Evolutionary conservation across 768 basidiomycete species (phyloP).

Genomic region (Xerocomellus chrysenteron): DNA sequence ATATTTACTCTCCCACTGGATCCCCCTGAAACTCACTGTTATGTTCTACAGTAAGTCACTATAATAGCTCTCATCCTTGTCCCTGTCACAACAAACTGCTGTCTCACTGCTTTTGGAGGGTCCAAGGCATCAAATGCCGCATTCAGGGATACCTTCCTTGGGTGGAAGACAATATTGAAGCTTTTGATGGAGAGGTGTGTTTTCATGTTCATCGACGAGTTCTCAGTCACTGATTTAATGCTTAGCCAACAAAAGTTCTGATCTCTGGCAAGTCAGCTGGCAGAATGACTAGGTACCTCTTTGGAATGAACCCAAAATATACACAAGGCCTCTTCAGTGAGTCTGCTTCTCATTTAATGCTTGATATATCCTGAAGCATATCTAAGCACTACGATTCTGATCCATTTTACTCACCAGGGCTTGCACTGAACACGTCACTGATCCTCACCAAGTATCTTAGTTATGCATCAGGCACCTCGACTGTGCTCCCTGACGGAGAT

Average conservation of each 20-base stretch:
- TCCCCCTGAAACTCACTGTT: constrained; percentile 14
- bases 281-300: constrained; percentile 18
- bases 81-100: constrained; percentile 24
- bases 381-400: constrained; percentile 15
- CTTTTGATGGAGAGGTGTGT: constrained; percentile 38
- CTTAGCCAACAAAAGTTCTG: constrained; percentile 15
- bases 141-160: constrained; percentile 34
- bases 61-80: constrained; percentile 3
- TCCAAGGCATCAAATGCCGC: constrained; percentile 25
- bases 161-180: constrained; percentile 36
- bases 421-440: constrained; percentile 13
- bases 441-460: constrained; percentile 14
- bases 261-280: constrained; percentile 24
- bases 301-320: constrained; percentile 15
- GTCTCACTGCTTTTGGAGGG: constrained; percentile 22
- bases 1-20: constrained; percentile 15
- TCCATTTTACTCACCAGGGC: constrained; percentile 15
- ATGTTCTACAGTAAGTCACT: constrained; percentile 18
- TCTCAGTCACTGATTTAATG: not conserved
- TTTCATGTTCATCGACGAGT: not conserved
- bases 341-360: not conserved
- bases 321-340: constrained; percentile 21
- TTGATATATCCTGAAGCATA: not conserved
- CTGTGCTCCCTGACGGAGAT: not conserved
- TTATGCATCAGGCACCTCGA: constrained; percentile 17